Evolutionary conservation across 495 filamentous ascomycete genomes (phyloP).

Genomic region (Talaromyces stipitatus): DNA sequence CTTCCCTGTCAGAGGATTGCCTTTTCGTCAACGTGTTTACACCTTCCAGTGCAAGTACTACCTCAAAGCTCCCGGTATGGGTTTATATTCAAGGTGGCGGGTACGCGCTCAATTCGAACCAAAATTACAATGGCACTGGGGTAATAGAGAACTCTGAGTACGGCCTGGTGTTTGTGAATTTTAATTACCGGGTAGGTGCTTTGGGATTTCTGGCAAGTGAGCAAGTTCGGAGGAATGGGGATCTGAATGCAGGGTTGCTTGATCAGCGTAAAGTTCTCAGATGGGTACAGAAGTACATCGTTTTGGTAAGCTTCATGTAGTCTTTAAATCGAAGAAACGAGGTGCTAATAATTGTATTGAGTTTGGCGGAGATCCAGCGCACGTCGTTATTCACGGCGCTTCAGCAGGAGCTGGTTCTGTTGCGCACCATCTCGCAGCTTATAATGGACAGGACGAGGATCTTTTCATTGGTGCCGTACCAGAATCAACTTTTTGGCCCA

Average conservation of each 20-base stretch:
- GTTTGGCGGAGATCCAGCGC: conserved; percentile 63
- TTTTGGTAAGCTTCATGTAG: too few species aligned
- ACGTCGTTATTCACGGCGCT: conserved; percentile 60
- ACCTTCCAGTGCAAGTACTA: conserved; percentile 42
- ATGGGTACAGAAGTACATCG: conserved; percentile 59
- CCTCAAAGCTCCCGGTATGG: conserved; percentile 56
- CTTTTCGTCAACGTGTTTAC: conserved; percentile 62
- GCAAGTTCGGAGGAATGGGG: conserved; percentile 41
- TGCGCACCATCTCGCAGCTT: conserved; percentile 55
- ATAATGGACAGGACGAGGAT: conserved; percentile 39
- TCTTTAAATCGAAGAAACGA: too few species aligned
- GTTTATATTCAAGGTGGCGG: conserved; percentile 69
- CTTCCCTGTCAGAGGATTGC: conserved; percentile 49
- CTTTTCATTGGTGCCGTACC: conserved; percentile 55
- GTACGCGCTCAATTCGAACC: conserved; percentile 52
- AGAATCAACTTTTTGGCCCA: conserved; percentile 56
- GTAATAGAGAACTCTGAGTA: conserved; percentile 46
- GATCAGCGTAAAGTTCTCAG: conserved; percentile 57
- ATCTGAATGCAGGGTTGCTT: conserved; percentile 52
- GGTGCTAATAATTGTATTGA: too few species aligned
- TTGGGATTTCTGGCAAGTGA: conserved; percentile 63
- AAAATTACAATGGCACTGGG: conserved; percentile 55
- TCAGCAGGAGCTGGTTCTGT: conserved; percentile 62
- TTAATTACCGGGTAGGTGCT: conserved; percentile 70
- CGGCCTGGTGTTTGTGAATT: conserved; percentile 56